A percentile compares a stretch with the other conserved stretches of the same genome.
These are phyloP conservation scores for Populus tremula DNA, from an alignment of 345 rosid genomes.

Conservation along the genomic window DNA sequence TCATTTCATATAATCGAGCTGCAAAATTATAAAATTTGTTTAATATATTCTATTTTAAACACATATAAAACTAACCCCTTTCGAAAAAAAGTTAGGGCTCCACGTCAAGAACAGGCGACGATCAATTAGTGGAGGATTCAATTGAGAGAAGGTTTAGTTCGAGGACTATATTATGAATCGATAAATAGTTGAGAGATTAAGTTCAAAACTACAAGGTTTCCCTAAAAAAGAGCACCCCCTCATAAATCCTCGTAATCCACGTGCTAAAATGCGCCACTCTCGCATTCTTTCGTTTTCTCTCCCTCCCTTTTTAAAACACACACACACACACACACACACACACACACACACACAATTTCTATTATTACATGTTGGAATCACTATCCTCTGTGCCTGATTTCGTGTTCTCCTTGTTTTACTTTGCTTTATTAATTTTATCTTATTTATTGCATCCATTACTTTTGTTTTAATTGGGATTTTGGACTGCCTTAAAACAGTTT, in stretches of 20 bases:
- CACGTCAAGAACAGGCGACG: not conserved
- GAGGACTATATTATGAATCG: not conserved
- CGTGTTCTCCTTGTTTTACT: not conserved
- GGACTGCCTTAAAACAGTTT: conserved; percentile 22
- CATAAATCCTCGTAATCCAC: conserved; percentile 35
- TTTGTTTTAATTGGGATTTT: conserved; percentile 26
- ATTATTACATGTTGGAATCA: not conserved
- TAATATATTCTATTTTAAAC: not conserved
- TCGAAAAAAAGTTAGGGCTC: not conserved
- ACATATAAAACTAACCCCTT: not conserved
- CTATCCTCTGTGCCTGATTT: not conserved
- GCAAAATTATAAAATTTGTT: not conserved
- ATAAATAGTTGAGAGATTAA: not conserved
- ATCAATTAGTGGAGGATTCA: not conserved
- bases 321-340: not conserved
- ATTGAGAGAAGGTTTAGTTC: not conserved
- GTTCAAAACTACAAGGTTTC: not conserved
- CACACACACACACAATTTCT: conserved; percentile 11
- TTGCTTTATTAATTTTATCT: not conserved
- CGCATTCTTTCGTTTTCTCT: conserved; percentile 20
- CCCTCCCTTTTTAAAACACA: conserved; percentile 9
- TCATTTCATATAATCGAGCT: too few species aligned
- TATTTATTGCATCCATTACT: conserved; percentile 1
- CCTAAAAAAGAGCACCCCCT: not conserved
- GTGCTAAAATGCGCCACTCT: conserved; percentile 53